Evolutionary conservation across 768 basidiomycete species (phyloP).

Genomic region (Lactarius sanguifluus): DNA sequence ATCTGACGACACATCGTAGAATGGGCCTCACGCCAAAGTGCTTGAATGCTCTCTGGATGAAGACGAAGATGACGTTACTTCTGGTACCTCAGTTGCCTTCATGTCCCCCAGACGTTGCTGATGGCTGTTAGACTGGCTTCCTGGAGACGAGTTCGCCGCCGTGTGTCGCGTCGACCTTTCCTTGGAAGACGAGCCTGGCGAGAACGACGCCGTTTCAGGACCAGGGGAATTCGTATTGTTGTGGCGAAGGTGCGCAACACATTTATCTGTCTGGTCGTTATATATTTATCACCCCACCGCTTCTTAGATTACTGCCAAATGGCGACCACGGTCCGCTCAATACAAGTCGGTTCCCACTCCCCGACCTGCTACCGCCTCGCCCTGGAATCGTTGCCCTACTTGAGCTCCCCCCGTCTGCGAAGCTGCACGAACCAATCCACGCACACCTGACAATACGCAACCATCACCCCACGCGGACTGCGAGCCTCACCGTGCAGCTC

Average conservation of each 20-base stretch:
- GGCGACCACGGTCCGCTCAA: slow-evolving; percentile 47
- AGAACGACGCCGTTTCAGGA: slow-evolving; percentile 40
- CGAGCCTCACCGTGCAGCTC: slow-evolving; percentile 67
- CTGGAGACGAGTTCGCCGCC: slow-evolving; percentile 65
- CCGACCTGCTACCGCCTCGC: slow-evolving; percentile 56
- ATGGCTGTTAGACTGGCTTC: slow-evolving; percentile 50
- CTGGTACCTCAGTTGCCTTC: slow-evolving; percentile 37
- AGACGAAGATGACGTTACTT: slow-evolving; percentile 44
- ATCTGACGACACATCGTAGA: slow-evolving; percentile 35
- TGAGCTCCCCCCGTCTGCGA: slow-evolving; percentile 58
- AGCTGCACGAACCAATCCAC: slow-evolving; percentile 58
- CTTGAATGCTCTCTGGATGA: slow-evolving; percentile 53
- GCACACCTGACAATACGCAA: slow-evolving; percentile 66
- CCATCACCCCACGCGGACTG: slow-evolving; percentile 58
- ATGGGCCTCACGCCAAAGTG: slow-evolving; percentile 47
- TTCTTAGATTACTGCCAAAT: slow-evolving; percentile 46
- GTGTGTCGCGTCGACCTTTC: slow-evolving; percentile 53
- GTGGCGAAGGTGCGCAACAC: slow-evolving; percentile 59
- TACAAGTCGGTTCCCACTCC: slow-evolving; percentile 57
- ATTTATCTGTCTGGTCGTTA: slow-evolving; percentile 13
- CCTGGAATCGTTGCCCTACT: slow-evolving; percentile 69
- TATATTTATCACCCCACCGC: slow-evolving; percentile 10
- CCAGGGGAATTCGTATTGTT: slow-evolving; percentile 60
- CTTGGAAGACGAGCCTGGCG: slow-evolving; percentile 41
- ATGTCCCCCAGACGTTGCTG: neutral